Base-by-base conservation (phyloP, 1,284 basidiomycete species). In the Boletus smithii region DNA sequence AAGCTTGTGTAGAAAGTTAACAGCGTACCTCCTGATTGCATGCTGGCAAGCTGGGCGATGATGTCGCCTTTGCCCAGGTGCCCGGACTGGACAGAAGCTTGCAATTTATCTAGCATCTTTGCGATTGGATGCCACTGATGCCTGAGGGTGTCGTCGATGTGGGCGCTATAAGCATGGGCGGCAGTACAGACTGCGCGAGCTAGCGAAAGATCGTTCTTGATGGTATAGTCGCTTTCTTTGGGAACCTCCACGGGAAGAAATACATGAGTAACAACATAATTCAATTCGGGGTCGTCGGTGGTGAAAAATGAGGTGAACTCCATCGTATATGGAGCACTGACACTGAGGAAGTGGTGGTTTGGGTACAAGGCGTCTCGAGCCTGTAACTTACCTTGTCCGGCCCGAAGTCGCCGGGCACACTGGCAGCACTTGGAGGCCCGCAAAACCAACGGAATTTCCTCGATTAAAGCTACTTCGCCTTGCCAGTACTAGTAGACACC, bases 81-180 rank as follows among this genome's bases (percentile, higher is more conserved):
- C 30, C 33, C 20, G 10, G 36, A 49, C 18, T 32, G 27, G 14
- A 24, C 8, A 8, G 23, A 24, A 8, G 23, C 18, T 2, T 34
- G 23, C 36, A 60, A 33, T 8, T 46, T 52, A 5, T 54, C 46
- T 8, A 60, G 18, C 56, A 56, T 54, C 29, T 26, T 49, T 11
- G 29, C 16, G 3, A 49, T 43, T n/a, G 9, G 10, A 22, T 16
- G 1, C 60, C 60, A 62, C 4, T n/a, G 22, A 32, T 22, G 27
- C 27, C 9, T 29, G 9, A 34, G 10, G 3, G 32, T 22, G 17
- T 35, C 9, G 8, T 17, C 30, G 23, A 57, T 11, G 10, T 42
- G 13, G 1, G 32, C 18, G 20, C 2, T 11, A 33, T 56, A 59
- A 10, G 38, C 32, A 17, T 30, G 33, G 20, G 58, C 53, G 8